Base-by-base conservation (phyloP, 495 filamentous ascomycete species). In the Tirmania nivea region DNA sequence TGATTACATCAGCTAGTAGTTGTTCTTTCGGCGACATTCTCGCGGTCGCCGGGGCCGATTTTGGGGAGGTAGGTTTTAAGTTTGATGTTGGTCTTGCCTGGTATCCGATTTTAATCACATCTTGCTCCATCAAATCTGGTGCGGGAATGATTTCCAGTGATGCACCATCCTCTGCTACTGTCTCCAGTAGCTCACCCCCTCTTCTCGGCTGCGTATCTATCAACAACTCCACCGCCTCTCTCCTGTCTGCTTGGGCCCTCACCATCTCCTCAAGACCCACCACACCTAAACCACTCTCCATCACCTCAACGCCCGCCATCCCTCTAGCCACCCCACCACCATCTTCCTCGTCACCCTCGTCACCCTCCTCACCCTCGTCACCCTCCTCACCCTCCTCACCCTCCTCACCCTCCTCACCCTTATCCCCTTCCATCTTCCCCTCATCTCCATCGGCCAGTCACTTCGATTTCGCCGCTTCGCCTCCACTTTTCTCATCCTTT, bases 381-480 rank as follows among this genome's bases (percentile, higher is more conserved):
- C 39, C 17, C 12, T 6, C 14, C 3, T 45, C 2, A 3, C 9
- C 2, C 1, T 8, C 5, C 39, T 19, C 39, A 14, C 17, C 0
- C 39, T 45, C 39, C 39, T 45, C 39, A 42, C n/a, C 36, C 36
- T 42, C 36, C 36, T 42, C 36, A 42, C n/a, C 36, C 36, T 42
- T n/a, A 6, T 19, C 3, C 12, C 12, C 39, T 0, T 45, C 14
- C 39, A 2, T 8, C 39, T 19, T 4, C 39, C 52, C 55, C 17
- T 52, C 52, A 50, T 54, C 60, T 35, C 20, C 51, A 35, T 55
- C 54, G 25, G 25, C 25, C 25, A 31, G 25, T 31, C 25, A 31
- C 25, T 31, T 31, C 25, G 25, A 31, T 7, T 31, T 31, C 7
- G 25, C 25, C 25, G 25, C 25, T 31, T 31, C 25, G 7, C 25